A percentile compares a stretch with the other conserved stretches of the same genome.
Conservation (phyloP, 2,329 filamentous ascomycete genomes). For the Fusarium sambucinum region DNA sequence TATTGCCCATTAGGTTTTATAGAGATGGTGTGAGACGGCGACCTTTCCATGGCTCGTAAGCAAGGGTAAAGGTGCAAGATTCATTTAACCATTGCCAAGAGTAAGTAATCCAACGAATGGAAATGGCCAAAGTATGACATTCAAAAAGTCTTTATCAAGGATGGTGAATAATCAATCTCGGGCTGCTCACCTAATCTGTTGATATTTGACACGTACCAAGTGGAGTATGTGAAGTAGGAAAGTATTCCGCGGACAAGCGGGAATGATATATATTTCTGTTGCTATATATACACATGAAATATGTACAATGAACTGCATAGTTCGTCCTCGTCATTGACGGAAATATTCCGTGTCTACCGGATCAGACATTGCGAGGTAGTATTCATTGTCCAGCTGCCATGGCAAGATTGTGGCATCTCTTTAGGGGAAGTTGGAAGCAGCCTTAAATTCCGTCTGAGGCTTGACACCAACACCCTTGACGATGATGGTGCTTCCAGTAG, state of each 20-base stretch:
- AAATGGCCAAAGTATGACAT: not conserved
- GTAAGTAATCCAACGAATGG: not conserved
- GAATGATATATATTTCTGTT: not conserved
- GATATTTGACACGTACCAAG: not conserved
- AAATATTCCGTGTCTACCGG: not conserved
- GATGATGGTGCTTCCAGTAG: slow-evolving; percentile 62
- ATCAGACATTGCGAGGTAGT: not conserved
- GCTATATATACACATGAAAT: not conserved
- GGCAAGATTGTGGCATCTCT: too few species aligned
- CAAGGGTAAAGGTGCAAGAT: not conserved
- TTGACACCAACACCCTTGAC: slow-evolving; percentile 64
- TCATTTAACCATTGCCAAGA: not conserved
- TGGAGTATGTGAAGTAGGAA: not conserved
- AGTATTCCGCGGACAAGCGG: not conserved
- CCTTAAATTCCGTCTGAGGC: slow-evolving; percentile 47
- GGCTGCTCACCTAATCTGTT: slow-evolving; percentile 3
- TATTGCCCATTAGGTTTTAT: not conserved
- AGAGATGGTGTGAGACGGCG: slow-evolving; percentile 16
- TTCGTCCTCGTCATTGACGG: not conserved
- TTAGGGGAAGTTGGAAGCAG: slow-evolving; percentile 50
- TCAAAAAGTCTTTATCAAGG: too few species aligned
- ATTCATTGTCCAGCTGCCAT: not conserved
- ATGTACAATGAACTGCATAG: not conserved
- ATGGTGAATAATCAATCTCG: not conserved
- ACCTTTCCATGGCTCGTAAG: slow-evolving; percentile 7